Base-by-base conservation (phyloP, 805 yeast species). In the Ogataea siamensis region DNA sequence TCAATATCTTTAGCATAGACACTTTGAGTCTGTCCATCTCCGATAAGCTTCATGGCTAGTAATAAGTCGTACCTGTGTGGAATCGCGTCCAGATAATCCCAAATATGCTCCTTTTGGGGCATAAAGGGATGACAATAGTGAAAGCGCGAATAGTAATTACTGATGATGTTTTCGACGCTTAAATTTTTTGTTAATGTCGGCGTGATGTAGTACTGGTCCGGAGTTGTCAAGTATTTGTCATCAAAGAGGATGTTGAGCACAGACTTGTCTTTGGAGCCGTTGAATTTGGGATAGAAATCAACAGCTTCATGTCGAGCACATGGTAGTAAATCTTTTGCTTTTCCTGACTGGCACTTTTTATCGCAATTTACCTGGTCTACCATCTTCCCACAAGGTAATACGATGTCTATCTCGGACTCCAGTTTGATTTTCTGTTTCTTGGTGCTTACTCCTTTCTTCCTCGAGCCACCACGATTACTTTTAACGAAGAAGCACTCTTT, bases 391-490 rank as follows among this genome's bases (percentile, higher is more conserved):
- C 66, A 61, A 2, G 65, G 65, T 6, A 61, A 40, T 2, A 56
- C 32, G 34, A 52, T 42, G 12, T 44, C 34, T 2, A 47, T 21
- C 7, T 39, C 51, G 13, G 29, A 18, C 19, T 34, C 20, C 28
- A 18, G 21, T 14, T 43, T 32, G 14, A 36, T 13, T 25, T 45
- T 33, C 27, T 43, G 50, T 32, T 50, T 61, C 43, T 60, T 66
- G 11, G 37, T 25, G 18, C 49, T 51, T 15, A 68, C 67, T 11
- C 78, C 78, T 47, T 68, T 74, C 45, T 62, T 70, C 30, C 80
- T 54, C 5, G 77, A 68, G 1, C 80, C 80, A 26, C 80, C 80
- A 43, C 80, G 54, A 28, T 72, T 67, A 42, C 76, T 70, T 48
- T 70, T 71, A 4, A 74, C 78, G 46, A 71, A 74, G 1, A 63